Evolutionary conservation across 257 asterid genomes (phyloP).

Genomic region (Nicotiana benthamiana): DNA sequence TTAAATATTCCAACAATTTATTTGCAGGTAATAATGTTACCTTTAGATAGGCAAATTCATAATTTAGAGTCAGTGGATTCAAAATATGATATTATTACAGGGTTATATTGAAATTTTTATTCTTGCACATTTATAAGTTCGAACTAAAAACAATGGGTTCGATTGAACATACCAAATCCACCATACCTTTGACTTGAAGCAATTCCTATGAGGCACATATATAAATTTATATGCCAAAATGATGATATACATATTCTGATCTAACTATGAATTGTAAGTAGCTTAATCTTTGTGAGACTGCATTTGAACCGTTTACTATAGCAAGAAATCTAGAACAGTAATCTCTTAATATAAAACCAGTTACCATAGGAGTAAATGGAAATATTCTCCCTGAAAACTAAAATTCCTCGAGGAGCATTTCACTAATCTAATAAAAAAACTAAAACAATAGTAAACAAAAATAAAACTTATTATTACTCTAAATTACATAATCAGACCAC

Average conservation of each 20-base stretch:
- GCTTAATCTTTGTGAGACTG: background rate
- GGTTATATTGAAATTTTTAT: background rate
- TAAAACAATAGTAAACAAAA: background rate
- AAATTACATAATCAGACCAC: slow-evolving; percentile 84
- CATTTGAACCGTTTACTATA: background rate
- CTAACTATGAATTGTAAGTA: background rate
- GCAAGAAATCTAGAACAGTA: background rate
- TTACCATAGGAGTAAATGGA: slow-evolving; percentile 9
- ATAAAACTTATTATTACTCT: background rate
- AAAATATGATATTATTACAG: too few relatives aligned
- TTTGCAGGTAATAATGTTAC: too few relatives aligned
- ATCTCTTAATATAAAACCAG: slow-evolving; percentile 8
- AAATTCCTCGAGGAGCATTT: background rate
- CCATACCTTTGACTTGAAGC: background rate
- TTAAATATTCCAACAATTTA: too few relatives aligned
- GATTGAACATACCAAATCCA: background rate
- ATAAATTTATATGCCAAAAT: too few relatives aligned
- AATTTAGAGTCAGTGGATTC: too few relatives aligned
- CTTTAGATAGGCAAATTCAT: background rate
- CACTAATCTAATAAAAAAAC: background rate
- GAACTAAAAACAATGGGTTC: background rate
- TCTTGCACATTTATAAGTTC: background rate
- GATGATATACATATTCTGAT: background rate
- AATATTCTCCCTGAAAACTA: slow-evolving; percentile 28
- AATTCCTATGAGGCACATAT: background rate